A percentile compares a stretch with the other conserved stretches of the same genome.
Conservation (phyloP, 495 filamentous ascomycete genomes). For the Daldinia childiae region DNA sequence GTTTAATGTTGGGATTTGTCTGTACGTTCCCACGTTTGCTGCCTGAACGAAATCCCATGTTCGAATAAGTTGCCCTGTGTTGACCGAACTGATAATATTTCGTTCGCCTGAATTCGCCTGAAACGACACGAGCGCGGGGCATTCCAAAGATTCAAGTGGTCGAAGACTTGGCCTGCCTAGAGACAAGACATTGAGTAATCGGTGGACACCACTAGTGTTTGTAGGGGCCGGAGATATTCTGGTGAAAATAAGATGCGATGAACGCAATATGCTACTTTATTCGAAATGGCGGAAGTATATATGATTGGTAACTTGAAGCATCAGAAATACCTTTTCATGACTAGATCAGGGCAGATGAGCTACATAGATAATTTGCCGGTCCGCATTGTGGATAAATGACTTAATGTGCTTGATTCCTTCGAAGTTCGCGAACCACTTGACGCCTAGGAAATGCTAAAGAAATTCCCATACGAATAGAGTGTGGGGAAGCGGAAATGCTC, state of each 20-base stretch:
- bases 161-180: background rate
- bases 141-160: background rate
- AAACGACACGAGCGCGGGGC: background rate
- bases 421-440: background rate
- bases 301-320: background rate
- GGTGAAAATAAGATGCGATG: background rate
- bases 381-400: slow-evolving; percentile 15
- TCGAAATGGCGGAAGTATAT: slow-evolving; percentile 19
- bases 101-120: slow-evolving; percentile 6
- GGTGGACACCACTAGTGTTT: no score
- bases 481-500: background rate
- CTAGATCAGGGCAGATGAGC: background rate
- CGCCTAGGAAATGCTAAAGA: background rate
- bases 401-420: background rate
- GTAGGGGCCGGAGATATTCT: no score
- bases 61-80: background rate
- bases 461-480: background rate
- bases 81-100: slow-evolving; percentile 4
- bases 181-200: background rate
- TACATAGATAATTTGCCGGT: background rate
- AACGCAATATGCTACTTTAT: background rate
- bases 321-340: background rate
- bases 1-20: slow-evolving; percentile 19
- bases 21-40: slow-evolving; percentile 22
- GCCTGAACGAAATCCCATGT: slow-evolving; percentile 21